A percentile compares a stretch with the other conserved stretches of the same genome.
These are phyloP conservation scores for Trichophyton equinum DNA, from an alignment of 2,329 filamentous ascomycete genomes.

Conservation along the genomic window DNA sequence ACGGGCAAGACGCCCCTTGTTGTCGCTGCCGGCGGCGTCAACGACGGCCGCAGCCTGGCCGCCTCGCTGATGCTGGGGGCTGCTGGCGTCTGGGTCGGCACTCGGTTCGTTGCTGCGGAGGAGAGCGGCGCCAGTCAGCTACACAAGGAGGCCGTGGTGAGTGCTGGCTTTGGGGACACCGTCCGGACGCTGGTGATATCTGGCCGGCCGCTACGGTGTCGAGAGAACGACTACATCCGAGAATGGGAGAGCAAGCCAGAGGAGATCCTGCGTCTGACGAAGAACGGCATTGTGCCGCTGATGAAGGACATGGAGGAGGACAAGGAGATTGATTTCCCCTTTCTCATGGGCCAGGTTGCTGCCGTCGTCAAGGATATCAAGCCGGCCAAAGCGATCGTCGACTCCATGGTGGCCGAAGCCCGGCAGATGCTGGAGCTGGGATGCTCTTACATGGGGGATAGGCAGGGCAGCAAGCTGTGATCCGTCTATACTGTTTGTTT, in stretches of 20 bases:
- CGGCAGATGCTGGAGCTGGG: slow-evolving; percentile 54
- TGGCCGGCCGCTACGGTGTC: slow-evolving; percentile 67
- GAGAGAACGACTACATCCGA: slow-evolving; percentile 70
- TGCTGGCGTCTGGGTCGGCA: slow-evolving; percentile 84
- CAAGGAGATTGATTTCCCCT: slow-evolving; percentile 71
- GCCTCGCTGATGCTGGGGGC: slow-evolving; percentile 79
- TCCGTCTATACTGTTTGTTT: neutral
- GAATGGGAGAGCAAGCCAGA: slow-evolving; percentile 66
- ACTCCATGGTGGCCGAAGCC: slow-evolving; percentile 75
- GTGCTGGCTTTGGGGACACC: slow-evolving; percentile 68
- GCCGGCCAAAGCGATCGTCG: slow-evolving; percentile 72
- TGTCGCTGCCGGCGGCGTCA: slow-evolving; percentile 78
- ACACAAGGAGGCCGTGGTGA: slow-evolving; percentile 76
- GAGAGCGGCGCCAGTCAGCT: slow-evolving; percentile 70
- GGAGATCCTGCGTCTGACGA: slow-evolving; percentile 63
- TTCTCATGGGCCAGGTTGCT: slow-evolving; percentile 88
- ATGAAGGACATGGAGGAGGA: slow-evolving; percentile 72
- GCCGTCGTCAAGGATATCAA: slow-evolving; percentile 64
- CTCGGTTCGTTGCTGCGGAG: slow-evolving; percentile 69
- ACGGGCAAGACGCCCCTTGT: slow-evolving; percentile 62
- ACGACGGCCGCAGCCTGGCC: slow-evolving; percentile 68
- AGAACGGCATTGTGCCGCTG: slow-evolving; percentile 65
- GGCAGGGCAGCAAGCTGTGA: slow-evolving; percentile 35
- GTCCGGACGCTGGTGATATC: slow-evolving; percentile 69
- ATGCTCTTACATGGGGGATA: slow-evolving; percentile 43